Evolutionary conservation across 2,329 filamentous ascomycete genomes (phyloP).

Genomic region (Penicillium psychrosexuale): DNA sequence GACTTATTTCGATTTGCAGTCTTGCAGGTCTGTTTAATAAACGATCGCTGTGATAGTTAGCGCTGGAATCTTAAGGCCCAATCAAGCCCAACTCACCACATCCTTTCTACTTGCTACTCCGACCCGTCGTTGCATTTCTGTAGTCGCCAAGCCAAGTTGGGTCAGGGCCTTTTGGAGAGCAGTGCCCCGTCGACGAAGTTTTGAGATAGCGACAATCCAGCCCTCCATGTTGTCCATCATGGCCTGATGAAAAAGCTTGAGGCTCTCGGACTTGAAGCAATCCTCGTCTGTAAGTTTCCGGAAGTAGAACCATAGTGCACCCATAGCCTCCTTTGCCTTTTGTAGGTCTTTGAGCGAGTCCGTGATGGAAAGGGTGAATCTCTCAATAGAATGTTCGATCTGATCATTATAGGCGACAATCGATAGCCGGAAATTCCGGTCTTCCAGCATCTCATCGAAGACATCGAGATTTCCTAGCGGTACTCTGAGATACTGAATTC

Average conservation of each 20-base stretch:
- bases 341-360: conserved; percentile 75
- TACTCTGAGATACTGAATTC: conserved; percentile 74
- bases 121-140: conserved; percentile 81
- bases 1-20: conserved; percentile 19
- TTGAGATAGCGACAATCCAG: conserved; percentile 77
- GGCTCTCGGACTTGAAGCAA: conserved; percentile 57
- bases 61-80: not conserved
- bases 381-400: conserved; percentile 83
- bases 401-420: conserved; percentile 85
- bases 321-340: conserved; percentile 72
- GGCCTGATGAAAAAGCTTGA: conserved; percentile 73
- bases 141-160: conserved; percentile 71
- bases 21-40: conserved; percentile 12
- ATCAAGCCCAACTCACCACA: conserved; percentile 54
- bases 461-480: conserved; percentile 78
- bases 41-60: conserved; percentile 23
- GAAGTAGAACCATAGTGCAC: conserved; percentile 74
- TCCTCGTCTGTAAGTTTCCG: conserved; percentile 60
- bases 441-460: conserved; percentile 84
- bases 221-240: conserved; percentile 93
- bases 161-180: conserved; percentile 67
- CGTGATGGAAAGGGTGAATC: conserved; percentile 71
- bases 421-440: conserved; percentile 74
- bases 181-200: conserved; percentile 69
- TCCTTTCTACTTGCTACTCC: conserved; percentile 75